A percentile compares a stretch with the other conserved stretches of the same genome.
phyloP scores from a whole-genome alignment of 495 filamentous ascomycete genomes.

The Recurvomyces mirabilis region DNA sequence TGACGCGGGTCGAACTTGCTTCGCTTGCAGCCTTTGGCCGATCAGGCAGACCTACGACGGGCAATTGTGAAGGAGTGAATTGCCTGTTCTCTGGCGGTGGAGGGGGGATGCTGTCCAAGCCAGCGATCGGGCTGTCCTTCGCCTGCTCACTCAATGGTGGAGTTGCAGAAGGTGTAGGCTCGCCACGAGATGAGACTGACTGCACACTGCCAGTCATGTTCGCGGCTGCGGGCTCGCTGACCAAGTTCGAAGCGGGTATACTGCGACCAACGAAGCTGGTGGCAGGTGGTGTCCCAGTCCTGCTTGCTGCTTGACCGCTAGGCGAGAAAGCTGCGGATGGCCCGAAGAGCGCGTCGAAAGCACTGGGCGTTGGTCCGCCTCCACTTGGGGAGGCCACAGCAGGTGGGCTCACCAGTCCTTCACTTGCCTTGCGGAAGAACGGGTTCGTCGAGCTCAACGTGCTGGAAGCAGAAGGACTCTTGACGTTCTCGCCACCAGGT shows the following conservation, averaged over 20 bases:
- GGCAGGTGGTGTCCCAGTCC: slow-evolving; percentile 14
- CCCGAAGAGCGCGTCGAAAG: slow-evolving; percentile 18
- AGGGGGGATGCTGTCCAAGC: slow-evolving; percentile 32
- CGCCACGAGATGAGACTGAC: slow-evolving; percentile 12
- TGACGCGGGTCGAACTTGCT: slow-evolving; percentile 55
- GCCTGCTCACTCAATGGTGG: slow-evolving; percentile 13
- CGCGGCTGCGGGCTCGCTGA: background rate
- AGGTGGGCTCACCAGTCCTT: slow-evolving; percentile 13
- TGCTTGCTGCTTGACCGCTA: slow-evolving; percentile 8
- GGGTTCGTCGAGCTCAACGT: slow-evolving; percentile 70
- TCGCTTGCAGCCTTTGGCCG: background rate
- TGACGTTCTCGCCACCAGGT: background rate
- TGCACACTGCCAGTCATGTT: slow-evolving; percentile 10
- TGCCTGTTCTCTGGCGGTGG: slow-evolving; percentile 57
- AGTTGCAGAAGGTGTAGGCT: slow-evolving; percentile 17
- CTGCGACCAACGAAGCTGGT: slow-evolving; percentile 15
- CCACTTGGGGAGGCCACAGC: background rate
- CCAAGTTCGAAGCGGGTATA: background rate
- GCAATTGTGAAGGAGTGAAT: slow-evolving; percentile 29
- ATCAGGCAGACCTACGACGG: slow-evolving; percentile 4
- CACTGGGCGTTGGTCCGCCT: slow-evolving; percentile 11
- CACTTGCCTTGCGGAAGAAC: slow-evolving; percentile 57
- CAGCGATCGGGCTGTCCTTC: slow-evolving; percentile 5
- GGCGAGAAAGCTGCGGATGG: slow-evolving; percentile 17
- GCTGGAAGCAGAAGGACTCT: background rate